phyloP scores from a whole-genome alignment of 73 alveolate genomes.

The Stentor coeruleus region DNA sequence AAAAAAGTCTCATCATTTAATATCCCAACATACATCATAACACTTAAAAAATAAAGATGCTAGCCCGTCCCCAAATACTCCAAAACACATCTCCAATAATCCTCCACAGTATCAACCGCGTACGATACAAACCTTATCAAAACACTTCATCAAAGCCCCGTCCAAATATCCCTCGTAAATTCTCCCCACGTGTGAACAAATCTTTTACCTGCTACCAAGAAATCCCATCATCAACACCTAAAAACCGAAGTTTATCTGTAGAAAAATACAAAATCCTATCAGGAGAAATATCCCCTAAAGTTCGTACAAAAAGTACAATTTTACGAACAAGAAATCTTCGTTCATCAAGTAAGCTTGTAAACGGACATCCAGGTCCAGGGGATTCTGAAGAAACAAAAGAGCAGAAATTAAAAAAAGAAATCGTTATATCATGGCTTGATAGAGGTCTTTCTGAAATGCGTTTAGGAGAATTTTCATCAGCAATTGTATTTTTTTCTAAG shows the following conservation, averaged over 20 bases:
- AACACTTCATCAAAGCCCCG: background rate
- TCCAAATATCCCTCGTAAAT: too few relatives aligned
- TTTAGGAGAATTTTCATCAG: background rate
- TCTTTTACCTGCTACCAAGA: slow-evolving; percentile 20
- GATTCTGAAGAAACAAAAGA: slow-evolving; percentile 10
- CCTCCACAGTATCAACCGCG: slow-evolving; percentile 20
- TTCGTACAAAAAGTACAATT: background rate
- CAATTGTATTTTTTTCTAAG: background rate
- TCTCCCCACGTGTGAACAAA: slow-evolving; percentile 19
- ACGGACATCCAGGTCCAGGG: slow-evolving; percentile 24
- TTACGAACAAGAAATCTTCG: background rate
- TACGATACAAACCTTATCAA: background rate
- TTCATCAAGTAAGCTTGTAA: background rate
- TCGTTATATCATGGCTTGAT: background rate
- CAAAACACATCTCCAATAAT: background rate
- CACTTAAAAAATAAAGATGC: too few relatives aligned
- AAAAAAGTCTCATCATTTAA: too few relatives aligned
- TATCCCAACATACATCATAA: too few relatives aligned
- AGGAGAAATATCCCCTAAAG: background rate
- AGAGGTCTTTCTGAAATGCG: background rate
- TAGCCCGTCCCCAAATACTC: background rate
- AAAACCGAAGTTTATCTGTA: background rate
- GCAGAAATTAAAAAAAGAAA: background rate
- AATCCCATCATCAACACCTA: background rate
- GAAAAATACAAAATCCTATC: background rate